phyloP scores from a whole-genome alignment of 352 stramenopile species.

The Globisporangium sylvaticum region DNA sequence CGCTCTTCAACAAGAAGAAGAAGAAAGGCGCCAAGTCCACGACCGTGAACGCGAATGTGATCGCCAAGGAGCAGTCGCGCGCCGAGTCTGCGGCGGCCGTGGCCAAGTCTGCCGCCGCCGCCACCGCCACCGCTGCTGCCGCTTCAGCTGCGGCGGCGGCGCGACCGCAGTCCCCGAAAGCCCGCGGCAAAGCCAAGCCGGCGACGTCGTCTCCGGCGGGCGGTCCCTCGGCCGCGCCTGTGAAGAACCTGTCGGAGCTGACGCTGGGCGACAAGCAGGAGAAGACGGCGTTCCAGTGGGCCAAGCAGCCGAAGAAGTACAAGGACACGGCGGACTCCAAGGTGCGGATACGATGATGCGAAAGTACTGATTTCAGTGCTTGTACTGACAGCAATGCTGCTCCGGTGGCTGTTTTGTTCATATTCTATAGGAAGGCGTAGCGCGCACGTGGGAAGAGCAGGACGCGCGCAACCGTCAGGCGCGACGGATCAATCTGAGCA shows the following conservation, averaged over 20 bases:
- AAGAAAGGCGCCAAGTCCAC: constrained; percentile 77
- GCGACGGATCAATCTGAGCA: constrained; percentile 62
- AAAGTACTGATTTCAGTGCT: neutral
- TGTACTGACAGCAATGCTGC: neutral
- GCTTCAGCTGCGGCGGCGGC: constrained; percentile 3
- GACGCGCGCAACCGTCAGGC: constrained; percentile 62
- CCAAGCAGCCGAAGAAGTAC: constrained; percentile 86
- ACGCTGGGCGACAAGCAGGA: constrained; percentile 51
- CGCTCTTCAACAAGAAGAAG: constrained; percentile 79
- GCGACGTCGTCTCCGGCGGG: constrained; percentile 17
- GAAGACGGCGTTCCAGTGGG: constrained; percentile 64
- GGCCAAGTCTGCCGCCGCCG: constrained; percentile 13
- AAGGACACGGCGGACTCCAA: constrained; percentile 46
- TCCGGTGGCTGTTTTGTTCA: neutral
- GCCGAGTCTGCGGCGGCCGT: constrained; percentile 24
- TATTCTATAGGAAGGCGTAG: constrained; percentile 39
- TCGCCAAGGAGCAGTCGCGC: constrained; percentile 54
- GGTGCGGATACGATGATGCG: constrained; percentile 18
- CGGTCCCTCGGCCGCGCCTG: constrained; percentile 16
- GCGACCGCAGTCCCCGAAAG: neutral
- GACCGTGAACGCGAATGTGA: constrained; percentile 75
- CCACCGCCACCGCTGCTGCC: constrained; percentile 8
- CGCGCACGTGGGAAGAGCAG: constrained; percentile 67
- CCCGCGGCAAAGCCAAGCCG: constrained; percentile 16
- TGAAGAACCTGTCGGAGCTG: constrained; percentile 65